Evolutionary conservation across 108 stramenopile genomes (phyloP).

Genomic region (Nannochloropsis salina): DNA sequence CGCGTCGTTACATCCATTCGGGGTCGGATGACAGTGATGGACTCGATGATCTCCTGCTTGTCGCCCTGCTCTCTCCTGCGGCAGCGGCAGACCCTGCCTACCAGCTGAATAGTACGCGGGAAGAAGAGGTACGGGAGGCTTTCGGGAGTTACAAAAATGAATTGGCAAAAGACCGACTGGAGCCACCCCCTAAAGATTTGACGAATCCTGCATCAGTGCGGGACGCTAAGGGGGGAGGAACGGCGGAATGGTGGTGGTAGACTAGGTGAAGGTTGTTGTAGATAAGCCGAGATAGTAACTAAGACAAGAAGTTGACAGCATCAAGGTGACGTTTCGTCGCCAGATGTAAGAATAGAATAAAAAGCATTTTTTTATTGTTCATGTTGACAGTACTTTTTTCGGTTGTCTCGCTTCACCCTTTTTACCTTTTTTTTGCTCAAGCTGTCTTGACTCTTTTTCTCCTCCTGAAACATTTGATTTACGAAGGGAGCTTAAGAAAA

Average conservation of each 20-base stretch:
- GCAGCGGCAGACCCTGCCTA: not conserved
- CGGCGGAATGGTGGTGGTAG: slow-evolving; percentile 10
- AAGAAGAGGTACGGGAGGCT: not conserved
- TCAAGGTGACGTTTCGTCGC: too few relatives aligned
- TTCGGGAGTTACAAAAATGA: slow-evolving; percentile 13
- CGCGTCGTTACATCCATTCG: not conserved
- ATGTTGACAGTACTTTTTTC: too few relatives aligned
- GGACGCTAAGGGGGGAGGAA: not conserved
- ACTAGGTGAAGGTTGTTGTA: not conserved
- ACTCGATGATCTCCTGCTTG: not conserved
- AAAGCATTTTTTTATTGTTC: too few relatives aligned
- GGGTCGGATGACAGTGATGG: not conserved
- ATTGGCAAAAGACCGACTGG: not conserved
- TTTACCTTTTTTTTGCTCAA: too few relatives aligned
- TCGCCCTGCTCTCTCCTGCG: not conserved
- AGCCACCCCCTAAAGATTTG: not conserved
- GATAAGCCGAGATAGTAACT: too few relatives aligned
- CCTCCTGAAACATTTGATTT: too few relatives aligned
- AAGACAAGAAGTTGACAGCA: too few relatives aligned
- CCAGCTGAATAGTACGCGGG: not conserved
- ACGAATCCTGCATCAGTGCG: not conserved
- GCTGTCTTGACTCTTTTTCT: too few relatives aligned
- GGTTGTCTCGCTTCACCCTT: too few relatives aligned
- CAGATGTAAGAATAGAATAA: too few relatives aligned
- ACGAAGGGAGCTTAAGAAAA: too few relatives aligned